A percentile compares a stretch with the other conserved stretches of the same genome.
Conservation (phyloP, 1,284 basidiomycete species). For the Fomitopsis pinicola region DNA sequence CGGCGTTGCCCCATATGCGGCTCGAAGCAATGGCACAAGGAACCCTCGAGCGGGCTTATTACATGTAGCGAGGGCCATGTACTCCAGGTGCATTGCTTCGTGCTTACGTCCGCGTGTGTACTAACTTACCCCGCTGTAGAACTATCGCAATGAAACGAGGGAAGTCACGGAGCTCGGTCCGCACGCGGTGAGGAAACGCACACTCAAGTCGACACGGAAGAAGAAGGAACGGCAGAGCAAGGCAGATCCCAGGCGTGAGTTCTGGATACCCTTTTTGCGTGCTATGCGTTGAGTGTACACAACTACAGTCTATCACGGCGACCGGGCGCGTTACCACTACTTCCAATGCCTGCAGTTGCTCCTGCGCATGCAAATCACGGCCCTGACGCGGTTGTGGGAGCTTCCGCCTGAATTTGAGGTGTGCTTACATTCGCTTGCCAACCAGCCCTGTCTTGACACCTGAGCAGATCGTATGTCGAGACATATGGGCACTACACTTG, state of each 20-base stretch:
- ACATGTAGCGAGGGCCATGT: constrained; percentile 79
- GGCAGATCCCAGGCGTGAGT: constrained; percentile 55
- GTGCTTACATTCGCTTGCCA: constrained; percentile 28
- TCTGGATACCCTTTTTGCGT: background rate
- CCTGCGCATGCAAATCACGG: constrained; percentile 68
- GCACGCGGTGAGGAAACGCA: constrained; percentile 58
- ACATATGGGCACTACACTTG: constrained; percentile 79
- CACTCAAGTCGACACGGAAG: constrained; percentile 49
- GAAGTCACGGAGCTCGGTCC: constrained; percentile 56
- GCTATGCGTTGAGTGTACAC: background rate
- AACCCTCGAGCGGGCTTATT: constrained; percentile 64
- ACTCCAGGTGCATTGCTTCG: constrained; percentile 48
- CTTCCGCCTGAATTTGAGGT: constrained; percentile 82
- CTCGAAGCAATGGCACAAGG: constrained; percentile 79
- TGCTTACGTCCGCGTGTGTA: background rate
- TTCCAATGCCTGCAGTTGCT: constrained; percentile 81
- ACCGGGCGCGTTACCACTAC: constrained; percentile 70
- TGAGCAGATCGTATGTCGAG: constrained; percentile 66
- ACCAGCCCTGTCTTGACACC: background rate
- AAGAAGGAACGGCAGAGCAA: constrained; percentile 44
- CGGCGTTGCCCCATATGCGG: constrained; percentile 64
- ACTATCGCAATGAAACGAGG: constrained; percentile 68
- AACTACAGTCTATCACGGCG: constrained; percentile 72
- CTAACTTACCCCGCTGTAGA: constrained; percentile 34
- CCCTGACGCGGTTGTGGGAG: constrained; percentile 62